Conservation (phyloP, 768 basidiomycete species). For the Cantharellus cinnabarinus region DNA sequence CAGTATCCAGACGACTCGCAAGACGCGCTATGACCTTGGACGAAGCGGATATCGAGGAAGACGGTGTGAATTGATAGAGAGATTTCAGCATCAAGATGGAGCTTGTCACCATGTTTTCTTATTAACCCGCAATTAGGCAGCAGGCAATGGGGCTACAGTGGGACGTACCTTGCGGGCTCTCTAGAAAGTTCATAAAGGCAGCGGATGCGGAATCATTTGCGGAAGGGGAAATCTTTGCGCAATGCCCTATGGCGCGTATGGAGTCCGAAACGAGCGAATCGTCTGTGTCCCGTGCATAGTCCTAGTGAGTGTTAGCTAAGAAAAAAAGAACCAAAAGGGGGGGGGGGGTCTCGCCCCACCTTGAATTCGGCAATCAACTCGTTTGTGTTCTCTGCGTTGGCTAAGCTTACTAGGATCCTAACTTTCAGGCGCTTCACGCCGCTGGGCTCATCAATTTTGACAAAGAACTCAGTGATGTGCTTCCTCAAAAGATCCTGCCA, state of each 20-base stretch:
- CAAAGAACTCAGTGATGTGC: slow-evolving; percentile 44
- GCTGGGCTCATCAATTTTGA: slow-evolving; percentile 44
- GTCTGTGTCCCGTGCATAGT: slow-evolving; percentile 61
- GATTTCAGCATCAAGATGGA: slow-evolving; percentile 74
- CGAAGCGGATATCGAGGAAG: slow-evolving; percentile 9
- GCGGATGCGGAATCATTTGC: slow-evolving; percentile 51
- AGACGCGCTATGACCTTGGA: slow-evolving; percentile 58
- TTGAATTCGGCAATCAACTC: slow-evolving; percentile 65
- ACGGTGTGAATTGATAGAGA: slow-evolving; percentile 45
- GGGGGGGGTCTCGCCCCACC: slow-evolving; percentile 27
- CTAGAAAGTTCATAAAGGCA: slow-evolving; percentile 60
- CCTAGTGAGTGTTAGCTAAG: slow-evolving; percentile 24
- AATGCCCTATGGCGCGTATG: slow-evolving; percentile 58
- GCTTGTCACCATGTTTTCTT: slow-evolving; percentile 58
- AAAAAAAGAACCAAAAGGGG: not conserved
- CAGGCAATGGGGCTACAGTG: not conserved
- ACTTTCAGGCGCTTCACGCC: slow-evolving; percentile 61
- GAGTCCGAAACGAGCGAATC: slow-evolving; percentile 51
- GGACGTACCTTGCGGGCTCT: slow-evolving; percentile 41
- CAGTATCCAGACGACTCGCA: slow-evolving; percentile 56
- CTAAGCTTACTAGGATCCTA: slow-evolving; percentile 42
- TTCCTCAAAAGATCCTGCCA: slow-evolving; percentile 39
- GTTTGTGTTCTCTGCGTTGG: slow-evolving; percentile 45
- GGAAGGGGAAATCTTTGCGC: slow-evolving; percentile 48
- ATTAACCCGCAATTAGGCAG: not conserved